A percentile compares a stretch with the other conserved stretches of the same genome.
These are phyloP conservation scores for Phlyctochytrium arcticum DNA, from an alignment of 192 early-diverging fungal genomes.

Conservation along the genomic window DNA sequence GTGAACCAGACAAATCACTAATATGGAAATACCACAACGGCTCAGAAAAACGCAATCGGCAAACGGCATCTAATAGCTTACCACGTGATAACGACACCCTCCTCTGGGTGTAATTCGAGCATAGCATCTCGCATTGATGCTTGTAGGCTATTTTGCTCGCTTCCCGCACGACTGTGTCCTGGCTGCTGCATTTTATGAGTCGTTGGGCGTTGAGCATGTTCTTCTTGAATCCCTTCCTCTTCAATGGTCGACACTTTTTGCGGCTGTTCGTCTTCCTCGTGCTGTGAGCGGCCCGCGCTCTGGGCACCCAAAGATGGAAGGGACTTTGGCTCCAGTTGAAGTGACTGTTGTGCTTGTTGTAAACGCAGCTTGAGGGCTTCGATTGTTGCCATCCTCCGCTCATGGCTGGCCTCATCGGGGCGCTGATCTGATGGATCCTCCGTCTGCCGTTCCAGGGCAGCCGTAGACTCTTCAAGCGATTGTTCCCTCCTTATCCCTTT, in stretches of 20 bases:
- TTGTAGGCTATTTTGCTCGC: background rate
- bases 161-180: background rate
- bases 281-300: background rate
- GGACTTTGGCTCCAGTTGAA: background rate
- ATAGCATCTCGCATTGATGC: background rate
- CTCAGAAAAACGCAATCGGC: no score
- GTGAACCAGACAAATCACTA: no score
- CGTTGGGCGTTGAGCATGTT: background rate
- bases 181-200: no score
- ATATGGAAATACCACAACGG: no score
- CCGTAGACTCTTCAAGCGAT: background rate
- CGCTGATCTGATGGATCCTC: background rate
- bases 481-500: background rate
- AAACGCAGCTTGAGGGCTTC: constrained; percentile 19
- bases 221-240: background rate
- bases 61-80: no score
- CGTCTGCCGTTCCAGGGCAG: background rate
- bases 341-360: constrained; percentile 5
- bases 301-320: background rate
- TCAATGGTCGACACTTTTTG: background rate
- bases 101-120: no score
- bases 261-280: background rate
- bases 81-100: no score
- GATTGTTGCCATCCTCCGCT: constrained; percentile 18
- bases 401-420: background rate